Percentiles rank a stretch among this genome's conserved stretches.
phyloP scores from a whole-genome alignment of 805 yeast species.

The Kurtzmaniella cleridarum region DNA sequence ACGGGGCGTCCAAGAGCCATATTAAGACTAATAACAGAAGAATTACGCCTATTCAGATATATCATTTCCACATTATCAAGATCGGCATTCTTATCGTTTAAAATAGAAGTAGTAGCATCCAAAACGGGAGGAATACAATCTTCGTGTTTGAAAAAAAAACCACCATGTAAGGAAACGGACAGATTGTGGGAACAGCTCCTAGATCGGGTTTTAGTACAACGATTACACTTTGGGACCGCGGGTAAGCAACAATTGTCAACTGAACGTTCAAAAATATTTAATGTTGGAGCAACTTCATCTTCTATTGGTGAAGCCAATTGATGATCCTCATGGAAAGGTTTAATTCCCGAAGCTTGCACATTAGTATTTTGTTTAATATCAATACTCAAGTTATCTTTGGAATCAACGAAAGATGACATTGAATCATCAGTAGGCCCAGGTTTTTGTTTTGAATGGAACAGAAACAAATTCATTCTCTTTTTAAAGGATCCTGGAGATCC shows the following conservation, averaged over 20 bases:
- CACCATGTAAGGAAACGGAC: slow-evolving; percentile 18
- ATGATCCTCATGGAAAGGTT: no score
- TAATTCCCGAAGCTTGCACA: no score
- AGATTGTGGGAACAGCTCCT: slow-evolving; percentile 18
- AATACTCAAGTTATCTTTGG: no score
- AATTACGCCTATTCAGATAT: slow-evolving; percentile 50
- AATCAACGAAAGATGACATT: no score
- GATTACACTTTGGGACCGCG: slow-evolving; percentile 8
- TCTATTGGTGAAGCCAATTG: no score
- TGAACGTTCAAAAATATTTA: slow-evolving; percentile 36
- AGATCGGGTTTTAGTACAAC: slow-evolving; percentile 12
- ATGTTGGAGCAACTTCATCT: slow-evolving; percentile 11
- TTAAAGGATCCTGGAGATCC: no score
- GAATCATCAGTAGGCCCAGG: no score
- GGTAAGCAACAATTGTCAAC: slow-evolving; percentile 18
- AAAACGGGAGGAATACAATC: slow-evolving; percentile 77
- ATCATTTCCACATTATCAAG: slow-evolving; percentile 70
- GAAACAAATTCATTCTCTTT: no score
- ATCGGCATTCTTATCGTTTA: slow-evolving; percentile 54
- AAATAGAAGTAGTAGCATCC: slow-evolving; percentile 67
- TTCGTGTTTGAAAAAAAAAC: slow-evolving; percentile 37
- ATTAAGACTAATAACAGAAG: slow-evolving; percentile 44
- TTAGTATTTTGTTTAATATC: no score
- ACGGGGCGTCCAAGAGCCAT: slow-evolving; percentile 44
- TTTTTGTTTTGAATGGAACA: no score